Evolutionary conservation across 2,329 filamentous ascomycete species (phyloP).

Genomic region (Myriosclerotinia curreyana): DNA sequence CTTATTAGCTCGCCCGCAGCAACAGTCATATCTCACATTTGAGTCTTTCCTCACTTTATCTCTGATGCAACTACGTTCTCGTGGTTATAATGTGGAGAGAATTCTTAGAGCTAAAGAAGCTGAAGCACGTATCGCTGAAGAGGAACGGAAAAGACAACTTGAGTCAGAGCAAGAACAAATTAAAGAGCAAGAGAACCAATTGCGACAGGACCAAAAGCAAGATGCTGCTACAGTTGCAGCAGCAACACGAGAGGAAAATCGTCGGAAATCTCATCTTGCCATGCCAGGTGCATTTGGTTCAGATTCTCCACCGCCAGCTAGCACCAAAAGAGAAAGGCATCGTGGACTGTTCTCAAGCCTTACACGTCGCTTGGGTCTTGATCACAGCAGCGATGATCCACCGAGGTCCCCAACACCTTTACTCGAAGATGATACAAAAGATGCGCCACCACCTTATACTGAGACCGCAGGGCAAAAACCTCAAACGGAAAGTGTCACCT

Average conservation of each 20-base stretch:
- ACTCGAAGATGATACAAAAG: slow-evolving; percentile 18
- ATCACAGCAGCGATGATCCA: slow-evolving; percentile 41
- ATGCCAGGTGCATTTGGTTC: slow-evolving; percentile 74
- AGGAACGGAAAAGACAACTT: slow-evolving; percentile 70
- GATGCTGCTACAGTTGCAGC: slow-evolving; percentile 25
- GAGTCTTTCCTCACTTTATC: slow-evolving; percentile 88
- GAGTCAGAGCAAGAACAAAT: slow-evolving; percentile 70
- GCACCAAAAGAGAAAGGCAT: slow-evolving; percentile 44
- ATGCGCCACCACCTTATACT: slow-evolving; percentile 34
- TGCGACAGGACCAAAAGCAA: slow-evolving; percentile 38
- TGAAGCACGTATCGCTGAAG: slow-evolving; percentile 83
- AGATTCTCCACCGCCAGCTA: slow-evolving; percentile 53
- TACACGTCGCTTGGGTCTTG: slow-evolving; percentile 65
- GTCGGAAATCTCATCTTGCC: slow-evolving; percentile 42
- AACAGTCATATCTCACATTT: slow-evolving; percentile 85
- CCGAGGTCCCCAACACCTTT: slow-evolving; percentile 4
- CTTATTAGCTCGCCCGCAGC: slow-evolving; percentile 76
- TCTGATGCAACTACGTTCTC: slow-evolving; percentile 73
- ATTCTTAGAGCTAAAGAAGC: slow-evolving; percentile 86
- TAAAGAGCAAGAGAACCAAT: slow-evolving; percentile 54
- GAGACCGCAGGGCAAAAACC: slow-evolving; percentile 27
- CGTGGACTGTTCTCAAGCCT: slow-evolving; percentile 64
- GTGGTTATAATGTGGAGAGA: slow-evolving; percentile 94
- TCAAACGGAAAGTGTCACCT: slow-evolving; percentile 50
- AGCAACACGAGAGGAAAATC: slow-evolving; percentile 35